Evolutionary conservation across 2,329 filamentous ascomycete genomes (phyloP).

Genomic region (Triangularia verruculosa): DNA sequence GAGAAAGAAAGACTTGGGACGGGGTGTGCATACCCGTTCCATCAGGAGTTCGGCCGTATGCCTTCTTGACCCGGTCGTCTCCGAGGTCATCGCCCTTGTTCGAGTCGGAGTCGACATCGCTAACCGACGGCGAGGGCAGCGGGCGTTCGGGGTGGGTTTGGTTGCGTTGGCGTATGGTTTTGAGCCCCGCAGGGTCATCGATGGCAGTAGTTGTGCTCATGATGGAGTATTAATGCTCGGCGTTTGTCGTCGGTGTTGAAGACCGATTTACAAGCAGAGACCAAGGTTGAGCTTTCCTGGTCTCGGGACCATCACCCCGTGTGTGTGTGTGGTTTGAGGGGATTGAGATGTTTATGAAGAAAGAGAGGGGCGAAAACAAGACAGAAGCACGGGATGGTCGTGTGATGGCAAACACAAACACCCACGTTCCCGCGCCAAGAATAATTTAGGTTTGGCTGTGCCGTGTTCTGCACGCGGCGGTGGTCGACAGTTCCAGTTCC

Average conservation of each 20-base stretch:
- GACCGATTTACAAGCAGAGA: conserved; percentile 19
- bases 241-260: conserved; percentile 23
- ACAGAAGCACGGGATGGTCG: conserved; percentile 11
- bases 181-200: conserved; percentile 19
- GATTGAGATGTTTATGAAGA: neutral
- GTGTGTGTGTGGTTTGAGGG: neutral
- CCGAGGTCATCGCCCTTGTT: conserved; percentile 2
- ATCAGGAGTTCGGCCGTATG: conserved; percentile 85
- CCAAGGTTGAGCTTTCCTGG: conserved; percentile 25
- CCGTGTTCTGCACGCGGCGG: conserved; percentile 10
- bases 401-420: conserved; percentile 14
- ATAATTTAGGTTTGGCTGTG: conserved; percentile 14
- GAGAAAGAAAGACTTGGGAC: neutral
- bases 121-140: neutral
- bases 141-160: conserved; percentile 1
- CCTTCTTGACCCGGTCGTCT: conserved; percentile 55
- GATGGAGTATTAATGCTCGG: conserved; percentile 16
- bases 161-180: conserved; percentile 24
- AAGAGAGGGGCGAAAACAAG: neutral
- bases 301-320: conserved; percentile 18
- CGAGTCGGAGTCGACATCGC: conserved; percentile 4
- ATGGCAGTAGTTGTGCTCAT: conserved; percentile 25
- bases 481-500: neutral
- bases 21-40: conserved; percentile 69
- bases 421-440: conserved; percentile 17